Conservation (phyloP, 371 early-diverging fungal species). For the Mortierella sp. region DNA sequence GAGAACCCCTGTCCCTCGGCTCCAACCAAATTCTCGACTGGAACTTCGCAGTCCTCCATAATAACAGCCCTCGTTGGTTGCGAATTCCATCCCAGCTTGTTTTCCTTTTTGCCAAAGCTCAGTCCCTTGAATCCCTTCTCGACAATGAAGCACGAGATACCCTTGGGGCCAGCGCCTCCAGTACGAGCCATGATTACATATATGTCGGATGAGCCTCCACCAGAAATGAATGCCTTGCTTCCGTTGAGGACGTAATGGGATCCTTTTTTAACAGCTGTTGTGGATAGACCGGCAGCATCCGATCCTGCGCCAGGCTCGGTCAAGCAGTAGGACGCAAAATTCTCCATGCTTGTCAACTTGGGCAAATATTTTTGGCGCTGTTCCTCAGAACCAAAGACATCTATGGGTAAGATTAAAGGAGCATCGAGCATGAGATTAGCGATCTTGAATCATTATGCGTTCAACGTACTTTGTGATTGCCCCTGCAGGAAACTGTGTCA, state of each 20-base stretch:
- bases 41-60: constrained; percentile 70
- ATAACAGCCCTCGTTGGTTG: constrained; percentile 71
- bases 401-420: constrained; percentile 4
- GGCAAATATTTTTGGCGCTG: constrained; percentile 66
- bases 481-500: background rate
- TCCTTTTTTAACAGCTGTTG: constrained; percentile 77
- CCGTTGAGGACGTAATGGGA: constrained; percentile 84
- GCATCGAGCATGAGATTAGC: background rate
- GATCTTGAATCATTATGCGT: background rate
- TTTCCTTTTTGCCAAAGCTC: constrained; percentile 76
- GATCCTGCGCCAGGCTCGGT: constrained; percentile 87
- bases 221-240: constrained; percentile 79
- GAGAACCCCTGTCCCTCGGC: constrained; percentile 71
- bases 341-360: constrained; percentile 61
- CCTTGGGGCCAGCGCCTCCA: constrained; percentile 72
- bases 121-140: constrained; percentile 71
- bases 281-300: constrained; percentile 78
- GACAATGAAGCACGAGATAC: constrained; percentile 69
- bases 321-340: constrained; percentile 71
- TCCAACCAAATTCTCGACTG: constrained; percentile 66
- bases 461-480: background rate
- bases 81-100: constrained; percentile 74
- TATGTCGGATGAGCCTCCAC: constrained; percentile 70
- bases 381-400: constrained; percentile 63
- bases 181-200: constrained; percentile 78